A percentile compares a stretch with the other conserved stretches of the same genome.
phyloP scores from a whole-genome alignment of 2,329 filamentous ascomycete genomes.

The Nothopassalora personata region DNA sequence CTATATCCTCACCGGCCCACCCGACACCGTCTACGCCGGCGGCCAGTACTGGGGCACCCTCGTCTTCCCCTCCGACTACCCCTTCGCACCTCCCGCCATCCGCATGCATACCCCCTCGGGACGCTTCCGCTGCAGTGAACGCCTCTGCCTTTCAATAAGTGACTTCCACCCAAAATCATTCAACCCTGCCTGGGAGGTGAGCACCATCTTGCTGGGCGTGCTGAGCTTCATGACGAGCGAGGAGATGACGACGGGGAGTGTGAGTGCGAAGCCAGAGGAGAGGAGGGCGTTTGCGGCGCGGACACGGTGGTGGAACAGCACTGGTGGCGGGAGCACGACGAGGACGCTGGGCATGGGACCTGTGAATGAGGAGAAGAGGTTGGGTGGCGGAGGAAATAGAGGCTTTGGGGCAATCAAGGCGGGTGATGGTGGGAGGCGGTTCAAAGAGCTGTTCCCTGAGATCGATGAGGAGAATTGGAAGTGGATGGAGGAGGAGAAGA shows the following conservation, averaged over 20 bases:
- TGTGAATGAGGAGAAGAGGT: conserved; percentile 1
- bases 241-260: conserved; percentile 93
- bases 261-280: conserved; percentile 71
- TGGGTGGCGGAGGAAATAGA: conserved; percentile 31
- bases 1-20: conserved; percentile 81
- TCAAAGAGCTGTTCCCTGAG: conserved; percentile 83
- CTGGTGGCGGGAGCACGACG: conserved; percentile 71
- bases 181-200: conserved; percentile 97
- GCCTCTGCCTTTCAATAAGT: conserved; percentile 90
- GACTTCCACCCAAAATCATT: conserved; percentile 98
- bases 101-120: conserved; percentile 98
- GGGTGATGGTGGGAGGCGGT: conserved; percentile 88
- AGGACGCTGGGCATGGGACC: conserved; percentile 35
- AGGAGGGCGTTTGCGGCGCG: conserved; percentile 70
- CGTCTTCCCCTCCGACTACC: conserved; percentile 92
- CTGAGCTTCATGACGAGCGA: conserved; percentile 98
- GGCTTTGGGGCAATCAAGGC: conserved; percentile 77
- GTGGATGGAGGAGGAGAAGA: conserved; percentile 79
- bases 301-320: conserved; percentile 94
- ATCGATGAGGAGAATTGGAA: conserved; percentile 83
- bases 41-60: conserved; percentile 98
- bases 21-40: conserved; percentile 85
- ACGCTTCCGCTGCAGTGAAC: conserved; percentile 86
- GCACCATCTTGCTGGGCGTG: conserved; percentile 88
- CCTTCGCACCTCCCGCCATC: conserved; percentile 93